phyloP scores from a whole-genome alignment of 1,139 yeast species.

The Arxiozyma heterogenica region DNA sequence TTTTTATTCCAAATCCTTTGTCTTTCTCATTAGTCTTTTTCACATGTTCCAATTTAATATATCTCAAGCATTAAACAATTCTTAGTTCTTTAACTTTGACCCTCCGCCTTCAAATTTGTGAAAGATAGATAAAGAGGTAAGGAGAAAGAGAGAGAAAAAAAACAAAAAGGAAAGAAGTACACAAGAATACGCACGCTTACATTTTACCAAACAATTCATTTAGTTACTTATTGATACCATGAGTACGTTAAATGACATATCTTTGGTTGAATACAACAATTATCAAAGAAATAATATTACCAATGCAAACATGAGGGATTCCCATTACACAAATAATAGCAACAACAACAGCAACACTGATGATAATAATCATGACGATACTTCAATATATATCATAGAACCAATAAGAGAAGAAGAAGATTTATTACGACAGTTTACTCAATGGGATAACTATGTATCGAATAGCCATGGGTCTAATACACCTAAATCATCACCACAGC shows the following conservation, averaged over 20 bases:
- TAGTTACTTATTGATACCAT: background rate
- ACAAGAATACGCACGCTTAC: background rate
- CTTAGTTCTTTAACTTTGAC: no score
- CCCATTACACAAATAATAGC: background rate
- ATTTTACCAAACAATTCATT: no score
- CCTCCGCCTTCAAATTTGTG: no score
- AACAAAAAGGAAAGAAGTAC: no score
- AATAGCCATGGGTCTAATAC: background rate
- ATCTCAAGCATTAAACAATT: no score
- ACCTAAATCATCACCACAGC: background rate
- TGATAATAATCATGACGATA: background rate
- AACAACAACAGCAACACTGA: background rate
- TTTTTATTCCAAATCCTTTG: no score
- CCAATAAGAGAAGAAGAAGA: background rate
- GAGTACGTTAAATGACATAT: background rate
- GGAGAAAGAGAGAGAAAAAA: no score
- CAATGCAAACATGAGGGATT: no score
- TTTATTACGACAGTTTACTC: constrained; percentile 1
- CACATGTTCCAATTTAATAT: no score
- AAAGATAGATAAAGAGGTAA: no score
- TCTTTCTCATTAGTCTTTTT: no score
- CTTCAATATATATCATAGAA: background rate
- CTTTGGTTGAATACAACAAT: background rate
- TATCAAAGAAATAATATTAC: no score
- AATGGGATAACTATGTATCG: background rate